Conservation (phyloP, 306 rosid genomes). For the Vachellia collinsii region DNA sequence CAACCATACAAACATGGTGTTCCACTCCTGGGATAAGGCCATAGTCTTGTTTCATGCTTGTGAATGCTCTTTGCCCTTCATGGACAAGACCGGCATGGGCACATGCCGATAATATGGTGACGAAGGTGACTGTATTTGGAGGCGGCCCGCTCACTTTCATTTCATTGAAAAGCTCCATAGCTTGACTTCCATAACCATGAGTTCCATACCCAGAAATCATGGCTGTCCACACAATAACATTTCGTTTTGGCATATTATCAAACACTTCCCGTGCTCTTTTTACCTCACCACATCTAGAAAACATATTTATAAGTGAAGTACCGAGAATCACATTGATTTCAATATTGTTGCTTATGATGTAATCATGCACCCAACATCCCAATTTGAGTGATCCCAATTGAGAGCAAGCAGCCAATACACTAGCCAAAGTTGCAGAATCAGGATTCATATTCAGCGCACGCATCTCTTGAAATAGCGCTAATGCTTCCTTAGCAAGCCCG, state of each 20-base stretch:
- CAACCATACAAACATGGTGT: conserved; percentile 86
- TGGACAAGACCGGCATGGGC: conserved; percentile 82
- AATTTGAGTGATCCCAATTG: too few species aligned
- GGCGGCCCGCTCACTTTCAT: conserved; percentile 57
- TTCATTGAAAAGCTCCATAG: conserved; percentile 59
- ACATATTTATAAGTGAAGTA: conserved; percentile 85
- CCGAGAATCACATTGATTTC: too few species aligned
- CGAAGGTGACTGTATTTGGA: conserved; percentile 77
- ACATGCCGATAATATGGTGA: conserved; percentile 81
- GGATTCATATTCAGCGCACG: too few species aligned
- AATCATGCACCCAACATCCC: too few species aligned
- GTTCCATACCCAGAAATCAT: conserved; percentile 86
- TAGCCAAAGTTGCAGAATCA: too few species aligned
- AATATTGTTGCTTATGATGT: too few species aligned
- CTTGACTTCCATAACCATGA: conserved; percentile 77
- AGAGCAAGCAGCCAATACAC: too few species aligned
- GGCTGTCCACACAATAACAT: conserved; percentile 84
- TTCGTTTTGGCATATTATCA: conserved; percentile 63
- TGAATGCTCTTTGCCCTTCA: conserved; percentile 62
- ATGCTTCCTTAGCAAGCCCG: too few species aligned
- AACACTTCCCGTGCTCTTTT: conserved; percentile 62
- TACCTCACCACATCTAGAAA: conserved; percentile 74
- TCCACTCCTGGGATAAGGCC: conserved; percentile 76
- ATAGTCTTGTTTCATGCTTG: conserved; percentile 62
- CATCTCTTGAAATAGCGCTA: too few species aligned